These are phyloP conservation scores for Talaromyces islandicus DNA, from an alignment of 2,329 filamentous ascomycete genomes.

Conservation along the genomic window DNA sequence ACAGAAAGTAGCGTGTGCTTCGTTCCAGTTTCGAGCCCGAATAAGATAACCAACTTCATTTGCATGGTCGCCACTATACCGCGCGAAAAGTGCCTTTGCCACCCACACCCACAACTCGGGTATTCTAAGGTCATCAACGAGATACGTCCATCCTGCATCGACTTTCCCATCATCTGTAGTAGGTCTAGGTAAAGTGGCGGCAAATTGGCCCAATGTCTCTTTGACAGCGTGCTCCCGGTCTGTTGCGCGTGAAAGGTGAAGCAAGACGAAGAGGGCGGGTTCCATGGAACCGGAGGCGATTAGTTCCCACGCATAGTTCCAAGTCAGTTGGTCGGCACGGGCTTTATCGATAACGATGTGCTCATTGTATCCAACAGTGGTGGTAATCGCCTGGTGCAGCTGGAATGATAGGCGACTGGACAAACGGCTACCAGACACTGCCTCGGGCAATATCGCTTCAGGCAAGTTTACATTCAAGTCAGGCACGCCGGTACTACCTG, in stretches of 20 bases:
- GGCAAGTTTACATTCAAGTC: conserved; percentile 49
- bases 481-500: conserved; percentile 21
- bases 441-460: conserved; percentile 67
- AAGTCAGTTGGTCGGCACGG: conserved; percentile 61
- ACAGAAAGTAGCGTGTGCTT: conserved; percentile 79
- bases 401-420: conserved; percentile 80
- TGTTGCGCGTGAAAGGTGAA: conserved; percentile 62
- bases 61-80: conserved; percentile 62
- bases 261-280: conserved; percentile 68
- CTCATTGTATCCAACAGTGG: conserved; percentile 40
- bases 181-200: conserved; percentile 55
- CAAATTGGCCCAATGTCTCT: conserved; percentile 68
- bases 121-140: conserved; percentile 62
- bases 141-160: conserved; percentile 48
- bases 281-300: conserved; percentile 58
- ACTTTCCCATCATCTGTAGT: conserved; percentile 43
- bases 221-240: conserved; percentile 63
- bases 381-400: conserved; percentile 61
- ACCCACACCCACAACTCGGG: conserved; percentile 78
- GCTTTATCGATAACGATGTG: conserved; percentile 49
- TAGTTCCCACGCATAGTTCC: conserved; percentile 53
- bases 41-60: conserved; percentile 75
- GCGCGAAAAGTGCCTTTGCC: conserved; percentile 77
- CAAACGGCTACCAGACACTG: conserved; percentile 67
- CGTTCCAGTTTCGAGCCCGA: conserved; percentile 65